Evolutionary conservation across 495 filamentous ascomycete genomes (phyloP), one percentile per base, ranked within the genome.

Genomic region (Penicillium nucicola): DNA sequence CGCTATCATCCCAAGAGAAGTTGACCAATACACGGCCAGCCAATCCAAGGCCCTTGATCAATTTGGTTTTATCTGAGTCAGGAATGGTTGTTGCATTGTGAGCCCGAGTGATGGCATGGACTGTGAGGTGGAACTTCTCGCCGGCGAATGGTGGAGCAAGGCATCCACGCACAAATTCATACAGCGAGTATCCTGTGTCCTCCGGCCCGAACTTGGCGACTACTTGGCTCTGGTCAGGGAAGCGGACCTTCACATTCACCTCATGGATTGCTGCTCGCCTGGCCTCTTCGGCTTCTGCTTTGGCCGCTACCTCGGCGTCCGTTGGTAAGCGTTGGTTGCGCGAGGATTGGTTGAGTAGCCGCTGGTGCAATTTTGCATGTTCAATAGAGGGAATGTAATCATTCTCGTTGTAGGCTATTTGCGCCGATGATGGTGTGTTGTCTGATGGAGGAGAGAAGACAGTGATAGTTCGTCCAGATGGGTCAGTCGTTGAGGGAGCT

Each of bases 351-450:
- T 80, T 75, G 7, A 97, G 84, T 14, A 83, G 77, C 23, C 80
- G 75, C 67, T 97, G 91, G 57, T 92, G 88, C 10, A 83, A 71
- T 58, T 92, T 86, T 23, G 89, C 88, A 54, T 97, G 90, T 34
- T 86, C 88, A 55, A 96, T 83, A 15, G 87, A 89, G 1, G 92
- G 90, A 19, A 87, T 78, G 64, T 88, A 97, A 55, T 89, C 89
- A 15, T 76, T 76, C 48, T 92, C 88, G 19, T 88, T 78, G 52
- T 84, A 81, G 12, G 75, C 64, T 42, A 74, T 67, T 48, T 76
- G 71, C 23, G 89, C 86, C 30, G 93, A 95, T 15, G 76, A 78
- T n/a, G 89, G 92, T 1, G 84, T 92, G 39, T 76, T 66, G 40
- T 74, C 82, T 20, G 81, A 73, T 1, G 93, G 88, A 2, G 93